phyloP scores from a whole-genome alignment of 257 asterid genomes.

The Gardenia jasminoides region DNA sequence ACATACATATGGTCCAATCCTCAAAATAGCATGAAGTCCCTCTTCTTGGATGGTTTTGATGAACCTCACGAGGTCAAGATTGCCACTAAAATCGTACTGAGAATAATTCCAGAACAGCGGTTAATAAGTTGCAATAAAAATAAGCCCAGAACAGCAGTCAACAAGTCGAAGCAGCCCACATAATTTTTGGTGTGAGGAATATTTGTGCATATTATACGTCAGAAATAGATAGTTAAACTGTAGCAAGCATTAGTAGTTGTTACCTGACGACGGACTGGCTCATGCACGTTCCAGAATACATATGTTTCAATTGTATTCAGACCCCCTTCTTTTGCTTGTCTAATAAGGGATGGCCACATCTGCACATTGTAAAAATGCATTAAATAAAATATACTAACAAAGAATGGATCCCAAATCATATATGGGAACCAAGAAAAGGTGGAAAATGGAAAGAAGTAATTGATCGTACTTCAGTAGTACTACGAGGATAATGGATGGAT shows the following conservation, averaged over 20 bases:
- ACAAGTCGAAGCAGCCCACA: background rate
- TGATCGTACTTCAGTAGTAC: background rate
- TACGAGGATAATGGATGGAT: background rate
- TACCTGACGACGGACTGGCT: constrained; percentile 40
- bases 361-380: background rate
- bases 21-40: constrained; percentile 44
- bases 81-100: constrained; percentile 41
- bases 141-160: background rate
- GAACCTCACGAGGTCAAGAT: constrained; percentile 33
- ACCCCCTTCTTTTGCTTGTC: constrained; percentile 46
- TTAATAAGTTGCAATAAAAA: background rate
- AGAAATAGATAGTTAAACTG: background rate
- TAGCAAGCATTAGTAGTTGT: too few species aligned
- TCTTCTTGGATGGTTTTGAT: constrained; percentile 34
- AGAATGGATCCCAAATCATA: too few species aligned
- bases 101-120: background rate
- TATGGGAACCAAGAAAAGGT: too few species aligned
- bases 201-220: background rate
- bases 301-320: constrained; percentile 44
- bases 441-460: too few species aligned
- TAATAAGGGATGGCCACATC: constrained; percentile 51
- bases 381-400: too few species aligned
- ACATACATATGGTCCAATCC: constrained; percentile 56
- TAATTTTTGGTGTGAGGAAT: too few species aligned
- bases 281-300: constrained; percentile 48